Conservation (phyloP, 108 stramenopile species). For the Fragilariopsis cylindrus region DNA sequence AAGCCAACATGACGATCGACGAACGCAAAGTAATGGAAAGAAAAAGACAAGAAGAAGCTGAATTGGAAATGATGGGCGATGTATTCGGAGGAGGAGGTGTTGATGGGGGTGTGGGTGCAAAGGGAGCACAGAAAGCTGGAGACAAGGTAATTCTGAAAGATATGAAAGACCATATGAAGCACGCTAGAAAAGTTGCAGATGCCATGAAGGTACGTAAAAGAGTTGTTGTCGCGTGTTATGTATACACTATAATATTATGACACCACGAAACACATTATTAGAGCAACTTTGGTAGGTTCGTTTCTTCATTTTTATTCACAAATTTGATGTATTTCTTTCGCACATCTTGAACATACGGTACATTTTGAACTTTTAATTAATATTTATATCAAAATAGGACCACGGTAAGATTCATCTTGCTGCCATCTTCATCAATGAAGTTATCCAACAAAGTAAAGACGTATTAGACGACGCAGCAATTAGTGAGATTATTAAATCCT, state of each 20-base stretch:
- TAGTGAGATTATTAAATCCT: constrained; percentile 84
- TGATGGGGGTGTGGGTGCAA: constrained; percentile 26
- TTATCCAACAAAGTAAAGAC: constrained; percentile 78
- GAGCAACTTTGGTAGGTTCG: background rate
- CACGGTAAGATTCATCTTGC: constrained; percentile 85
- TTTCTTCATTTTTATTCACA: background rate
- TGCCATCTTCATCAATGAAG: constrained; percentile 78
- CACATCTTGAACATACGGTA: background rate
- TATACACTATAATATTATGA: background rate
- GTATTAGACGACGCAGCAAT: constrained; percentile 85
- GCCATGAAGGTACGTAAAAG: constrained; percentile 60
- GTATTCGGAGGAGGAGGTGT: constrained; percentile 73
- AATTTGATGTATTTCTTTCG: constrained; percentile 1
- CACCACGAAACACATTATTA: background rate
- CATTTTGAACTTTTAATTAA: background rate
- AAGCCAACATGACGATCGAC: constrained; percentile 84
- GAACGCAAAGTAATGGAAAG: constrained; percentile 62
- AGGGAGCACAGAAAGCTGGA: constrained; percentile 39
- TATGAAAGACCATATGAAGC: constrained; percentile 89
- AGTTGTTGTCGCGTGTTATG: background rate
- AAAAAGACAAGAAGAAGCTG: constrained; percentile 75
- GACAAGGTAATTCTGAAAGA: constrained; percentile 81
- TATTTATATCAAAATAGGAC: constrained; percentile 30
- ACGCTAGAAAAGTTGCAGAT: constrained; percentile 79
- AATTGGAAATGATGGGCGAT: constrained; percentile 80